phyloP scores from a whole-genome alignment of 2,329 filamentous ascomycete species.

The Lojkania enalia region DNA sequence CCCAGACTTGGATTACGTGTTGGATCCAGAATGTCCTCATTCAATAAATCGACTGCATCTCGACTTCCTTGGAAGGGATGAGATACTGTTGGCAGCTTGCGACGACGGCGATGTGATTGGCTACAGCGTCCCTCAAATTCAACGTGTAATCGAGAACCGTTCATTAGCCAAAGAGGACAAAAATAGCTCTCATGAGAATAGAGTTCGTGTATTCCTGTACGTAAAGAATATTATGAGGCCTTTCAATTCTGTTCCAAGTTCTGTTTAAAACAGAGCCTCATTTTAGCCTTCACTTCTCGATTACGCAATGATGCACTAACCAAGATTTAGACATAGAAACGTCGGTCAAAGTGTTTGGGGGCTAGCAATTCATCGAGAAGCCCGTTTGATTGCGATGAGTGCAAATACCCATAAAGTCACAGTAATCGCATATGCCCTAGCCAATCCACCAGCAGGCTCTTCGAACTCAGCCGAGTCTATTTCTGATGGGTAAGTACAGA shows the following conservation, averaged over 20 bases:
- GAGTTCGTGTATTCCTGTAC: constrained; percentile 63
- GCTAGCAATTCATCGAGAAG: constrained; percentile 75
- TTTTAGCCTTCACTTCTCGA: too few species aligned
- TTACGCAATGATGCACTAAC: too few species aligned
- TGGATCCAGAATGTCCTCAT: constrained; percentile 47
- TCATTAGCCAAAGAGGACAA: constrained; percentile 5
- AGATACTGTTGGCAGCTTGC: constrained; percentile 56
- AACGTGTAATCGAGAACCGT: constrained; percentile 28
- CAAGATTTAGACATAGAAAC: constrained; percentile 61
- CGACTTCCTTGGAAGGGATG: constrained; percentile 50
- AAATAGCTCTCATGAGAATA: constrained; percentile 36
- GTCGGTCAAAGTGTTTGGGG: constrained; percentile 87
- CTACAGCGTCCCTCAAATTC: constrained; percentile 40
- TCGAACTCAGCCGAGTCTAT: too few species aligned
- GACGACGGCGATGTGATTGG: constrained; percentile 60
- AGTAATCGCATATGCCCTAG: constrained; percentile 63
- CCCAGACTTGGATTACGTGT: constrained; percentile 23
- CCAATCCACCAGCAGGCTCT: too few species aligned
- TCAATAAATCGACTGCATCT: constrained; percentile 51
- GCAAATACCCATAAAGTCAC: constrained; percentile 69
- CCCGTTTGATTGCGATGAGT: constrained; percentile 84
- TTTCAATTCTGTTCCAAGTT: too few species aligned
- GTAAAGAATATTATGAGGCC: background rate
- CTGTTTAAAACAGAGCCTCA: too few species aligned
- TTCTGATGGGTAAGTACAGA: too few species aligned